Percentiles rank a stretch among this genome's conserved stretches.
phyloP scores from a whole-genome alignment of 768 basidiomycete species.

The Lactarius sp. region DNA sequence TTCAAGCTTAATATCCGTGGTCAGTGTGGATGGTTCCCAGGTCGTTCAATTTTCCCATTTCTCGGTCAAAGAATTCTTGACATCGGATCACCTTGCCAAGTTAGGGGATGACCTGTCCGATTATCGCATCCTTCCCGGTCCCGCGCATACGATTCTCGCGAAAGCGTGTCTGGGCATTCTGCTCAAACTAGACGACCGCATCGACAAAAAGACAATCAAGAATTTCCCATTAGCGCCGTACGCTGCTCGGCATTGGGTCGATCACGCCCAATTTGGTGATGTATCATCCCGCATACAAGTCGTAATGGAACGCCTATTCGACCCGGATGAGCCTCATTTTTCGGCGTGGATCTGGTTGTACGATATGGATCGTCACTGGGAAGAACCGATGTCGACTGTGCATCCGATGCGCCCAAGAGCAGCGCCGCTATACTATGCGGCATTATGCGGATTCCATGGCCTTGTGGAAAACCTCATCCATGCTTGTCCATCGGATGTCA shows the following conservation, averaged over 20 bases:
- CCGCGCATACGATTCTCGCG: conserved; percentile 7
- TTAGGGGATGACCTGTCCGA: background rate
- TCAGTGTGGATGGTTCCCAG: background rate
- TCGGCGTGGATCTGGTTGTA: conserved; percentile 12
- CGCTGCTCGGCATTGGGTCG: conserved; percentile 12
- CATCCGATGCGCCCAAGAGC: background rate
- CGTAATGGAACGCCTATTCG: conserved; percentile 2
- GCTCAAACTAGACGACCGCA: conserved; percentile 2
- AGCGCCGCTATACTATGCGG: conserved; percentile 4
- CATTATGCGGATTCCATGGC: conserved; percentile 4
- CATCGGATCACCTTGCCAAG: background rate
- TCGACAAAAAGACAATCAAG: background rate
- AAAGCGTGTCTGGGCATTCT: background rate
- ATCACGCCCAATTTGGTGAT: background rate
- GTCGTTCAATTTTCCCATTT: conserved; percentile 15
- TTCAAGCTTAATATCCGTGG: background rate
- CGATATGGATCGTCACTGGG: conserved; percentile 5
- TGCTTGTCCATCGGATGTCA: background rate
- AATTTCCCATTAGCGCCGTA: background rate
- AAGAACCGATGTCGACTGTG: background rate
- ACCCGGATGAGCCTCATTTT: background rate
- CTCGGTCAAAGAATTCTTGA: conserved; percentile 19
- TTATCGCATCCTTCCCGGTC: conserved; percentile 5
- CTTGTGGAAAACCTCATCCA: conserved; percentile 4
- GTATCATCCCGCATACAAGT: background rate